Base-by-base conservation (phyloP, 768 basidiomycete genomes). In the Kwoniella mangroviensis region DNA sequence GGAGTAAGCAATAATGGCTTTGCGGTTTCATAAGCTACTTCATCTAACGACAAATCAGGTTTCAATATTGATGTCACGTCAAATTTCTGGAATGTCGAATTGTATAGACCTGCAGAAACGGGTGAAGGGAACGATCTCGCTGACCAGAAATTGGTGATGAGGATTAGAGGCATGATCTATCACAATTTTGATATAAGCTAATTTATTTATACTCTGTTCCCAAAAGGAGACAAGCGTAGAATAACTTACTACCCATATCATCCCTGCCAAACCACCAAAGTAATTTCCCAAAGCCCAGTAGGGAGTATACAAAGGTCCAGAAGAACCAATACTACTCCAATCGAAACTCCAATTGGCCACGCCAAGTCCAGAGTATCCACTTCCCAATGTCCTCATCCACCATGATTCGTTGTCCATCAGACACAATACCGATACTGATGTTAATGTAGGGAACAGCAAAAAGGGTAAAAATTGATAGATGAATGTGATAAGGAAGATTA, bases 271-370 rank as follows among this genome's bases (percentile, higher is more conserved):
- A 0, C 83, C 83, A 19, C 74, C 81, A 66, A 84, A 83, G 57
- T 78, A 84, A 56, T 83, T 83, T 7, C 75, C 73, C 43, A 81
- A 66, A 2, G 82, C 82, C 80, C 81, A 83, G 63, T 73, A 81
- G 15, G 83, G 82, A 7, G 83, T 84, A 65, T 81, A 84, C 7
- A 84, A 71, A 26, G 82, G 81, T 9, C 81, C 82, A 6, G 73
- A 73, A 51, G 58, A 64, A 11, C 83, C 83, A 6, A 83, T 73
- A 17, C 75, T 75, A 26, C 76, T 75, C 83, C 83, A 84, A 61
- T 84, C 83, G 24, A 84, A 78, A 49, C 77, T 79, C 67, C 83
- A 80, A 63, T 82, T 75, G 28, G 77, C 66, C 49, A 81, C 73
- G 6, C 83, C 83, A 9, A 83, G 54, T 2, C 83, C 83, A 4